Base-by-base conservation (phyloP, 1,284 basidiomycete species). In the Papiliotrema nemorosa region DNA sequence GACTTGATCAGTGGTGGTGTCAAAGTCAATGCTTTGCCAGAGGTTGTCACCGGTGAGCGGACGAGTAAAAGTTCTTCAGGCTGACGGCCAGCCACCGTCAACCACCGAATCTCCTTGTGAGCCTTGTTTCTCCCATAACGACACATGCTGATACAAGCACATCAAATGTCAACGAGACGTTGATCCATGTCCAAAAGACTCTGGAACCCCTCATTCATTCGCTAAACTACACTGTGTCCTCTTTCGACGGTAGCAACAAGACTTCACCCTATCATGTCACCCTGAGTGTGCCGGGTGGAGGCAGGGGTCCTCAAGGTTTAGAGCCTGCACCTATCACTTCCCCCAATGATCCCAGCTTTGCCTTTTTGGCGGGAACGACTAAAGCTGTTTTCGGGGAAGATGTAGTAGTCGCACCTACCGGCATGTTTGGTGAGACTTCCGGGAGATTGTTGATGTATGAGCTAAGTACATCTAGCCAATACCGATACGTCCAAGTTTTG, bases 321-420 rank as follows among this genome's bases (percentile, higher is more conserved):
- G 76, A 80, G 53, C 76, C 79, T 1, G 76, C 78, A 3, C 77
- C 78, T 0, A 74, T 76, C 43, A 77, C 78, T 10, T 69, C 76
- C 2, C 56, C 63, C 14, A 47, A 68, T 7, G 65, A 71, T 1
- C 53, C 62, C 18, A 61, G 71, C 5, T 80, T 76, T 62, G 65
- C 65, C 14, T 56, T 78, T 27, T 66, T 78, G 40, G 73, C 69
- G 5, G 71, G 71, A 0, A 77, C 76, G 2, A 67, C 71, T 37
- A 72, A 72, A 38, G 57, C 66, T 41, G 59, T 75, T n/a, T 75
- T 75, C 55, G 69, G 71, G 12, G 57, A 70, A 18, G 66, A 76
- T 20, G 66, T 75, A 3, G 64, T 78, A 34, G 76, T 79, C 2
- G 64, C 73, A 1, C 79, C 79, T 1, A 70, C 68, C 3, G 73